A percentile compares a stretch with the other conserved stretches of the same genome.
Conservation (phyloP, 352 stramenopile genomes). For the Phytophthora meadii region DNA sequence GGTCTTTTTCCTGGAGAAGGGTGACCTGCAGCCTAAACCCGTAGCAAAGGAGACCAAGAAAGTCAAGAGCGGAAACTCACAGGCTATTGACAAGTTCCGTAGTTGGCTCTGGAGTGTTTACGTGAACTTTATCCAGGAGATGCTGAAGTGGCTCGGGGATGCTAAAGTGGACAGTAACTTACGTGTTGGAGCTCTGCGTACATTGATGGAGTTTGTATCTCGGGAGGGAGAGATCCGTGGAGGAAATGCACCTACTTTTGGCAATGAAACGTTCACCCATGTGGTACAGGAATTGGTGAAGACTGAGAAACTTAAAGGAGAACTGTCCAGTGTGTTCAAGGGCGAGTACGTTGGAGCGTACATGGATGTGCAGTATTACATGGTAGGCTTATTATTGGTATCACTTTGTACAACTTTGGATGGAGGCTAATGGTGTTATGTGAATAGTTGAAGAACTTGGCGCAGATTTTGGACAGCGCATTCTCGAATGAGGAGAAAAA, state of each 20-base stretch:
- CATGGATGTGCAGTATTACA: constrained; percentile 90
- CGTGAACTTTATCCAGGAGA: constrained; percentile 80
- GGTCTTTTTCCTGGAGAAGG: constrained; percentile 85
- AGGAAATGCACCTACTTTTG: constrained; percentile 50
- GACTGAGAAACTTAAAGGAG: constrained; percentile 79
- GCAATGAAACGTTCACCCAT: constrained; percentile 86
- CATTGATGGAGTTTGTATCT: constrained; percentile 90
- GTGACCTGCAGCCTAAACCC: constrained; percentile 55
- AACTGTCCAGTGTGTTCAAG: constrained; percentile 85
- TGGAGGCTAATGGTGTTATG: constrained; percentile 7
- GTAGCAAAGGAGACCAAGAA: constrained; percentile 57
- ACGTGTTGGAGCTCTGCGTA: constrained; percentile 84
- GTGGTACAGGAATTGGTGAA: constrained; percentile 75
- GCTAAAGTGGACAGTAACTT: constrained; percentile 64
- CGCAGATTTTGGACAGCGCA: constrained; percentile 60
- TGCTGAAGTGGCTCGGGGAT: constrained; percentile 77
- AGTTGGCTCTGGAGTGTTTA: constrained; percentile 89
- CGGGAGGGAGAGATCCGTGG: constrained; percentile 66
- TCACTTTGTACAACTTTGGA: background rate
- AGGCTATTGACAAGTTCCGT: constrained; percentile 77
- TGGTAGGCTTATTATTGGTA: constrained; percentile 40
- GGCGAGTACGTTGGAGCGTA: constrained; percentile 87
- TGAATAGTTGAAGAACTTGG: constrained; percentile 69
- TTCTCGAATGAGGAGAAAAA: constrained; percentile 45
- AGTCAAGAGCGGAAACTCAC: constrained; percentile 36